These are phyloP conservation scores for Neckera pumila DNA, from an alignment of 225 moss, liverwort and hornwort species.

Conservation along the genomic window DNA sequence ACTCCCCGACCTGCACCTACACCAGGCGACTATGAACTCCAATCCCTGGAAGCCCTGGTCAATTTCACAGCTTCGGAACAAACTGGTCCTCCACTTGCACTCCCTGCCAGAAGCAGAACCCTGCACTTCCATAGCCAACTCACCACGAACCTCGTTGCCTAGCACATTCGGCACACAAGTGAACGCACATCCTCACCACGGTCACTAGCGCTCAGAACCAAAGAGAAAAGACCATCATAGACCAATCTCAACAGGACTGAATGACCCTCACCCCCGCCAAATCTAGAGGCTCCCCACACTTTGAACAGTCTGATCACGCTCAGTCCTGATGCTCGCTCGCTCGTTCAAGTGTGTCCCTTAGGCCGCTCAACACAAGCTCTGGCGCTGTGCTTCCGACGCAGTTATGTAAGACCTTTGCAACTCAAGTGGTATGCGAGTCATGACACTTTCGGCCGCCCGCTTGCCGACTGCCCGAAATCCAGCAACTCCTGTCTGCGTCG, in stretches of 20 bases:
- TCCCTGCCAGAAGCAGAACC: slow-evolving; percentile 9
- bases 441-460: not conserved
- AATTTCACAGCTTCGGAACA: not conserved
- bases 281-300: not conserved
- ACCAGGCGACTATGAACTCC: slow-evolving; percentile 32
- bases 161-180: not conserved
- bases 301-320: not conserved
- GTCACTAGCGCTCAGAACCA: not conserved
- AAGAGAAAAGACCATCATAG: not conserved
- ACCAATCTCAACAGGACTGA: not conserved
- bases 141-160: not conserved
- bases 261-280: not conserved
- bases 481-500: not conserved
- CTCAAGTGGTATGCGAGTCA: not conserved
- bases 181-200: not conserved
- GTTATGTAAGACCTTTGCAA: not conserved
- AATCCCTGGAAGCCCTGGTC: slow-evolving; percentile 1
- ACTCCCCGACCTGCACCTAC: slow-evolving; percentile 42
- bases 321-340: not conserved
- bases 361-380: not conserved
- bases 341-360: not conserved
- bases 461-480: not conserved
- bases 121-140: slow-evolving; percentile 31
- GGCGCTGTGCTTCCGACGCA: not conserved
- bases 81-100: slow-evolving; percentile 2